Base-by-base conservation (phyloP, 495 filamentous ascomycete genomes). In the Aspergillus carlsbadensis region DNA sequence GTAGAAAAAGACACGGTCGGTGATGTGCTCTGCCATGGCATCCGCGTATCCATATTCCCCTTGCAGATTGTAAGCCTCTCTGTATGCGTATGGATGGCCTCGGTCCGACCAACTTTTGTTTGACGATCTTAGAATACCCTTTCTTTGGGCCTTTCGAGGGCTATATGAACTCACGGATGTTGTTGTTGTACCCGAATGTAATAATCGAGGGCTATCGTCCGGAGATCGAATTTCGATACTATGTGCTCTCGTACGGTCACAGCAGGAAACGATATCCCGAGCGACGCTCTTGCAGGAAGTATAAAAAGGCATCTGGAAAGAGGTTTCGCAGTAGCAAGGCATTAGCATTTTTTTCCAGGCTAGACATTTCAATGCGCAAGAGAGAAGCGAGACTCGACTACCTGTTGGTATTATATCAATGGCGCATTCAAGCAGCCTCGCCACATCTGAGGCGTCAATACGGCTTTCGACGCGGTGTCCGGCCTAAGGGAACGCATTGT, bases 221-320 rank as follows among this genome's bases (percentile, higher is more conserved):
- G 29, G 2, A 15, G 24, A 45, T 29, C 40, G 40, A 11, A 21
- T 20, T 3, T 31, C 42, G 42, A 45, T 24, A 11, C n/a, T 14
- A 7, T 18, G 13, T 36, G 14, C 17, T 18, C 15, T 11, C 13
- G 14, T 29, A 7, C 50, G 37, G 15, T 44, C 50, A 35, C 50
- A 53, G 11, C 40, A 42, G 50, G 37, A 43, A 6, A 44, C 4
- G 24, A 53, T 6, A n/a, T 17, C 39, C 2, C 39, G 26, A 35
- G 40, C 29, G 6, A 17, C 37, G 29, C 10, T 33, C 14, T 53
- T 43, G 48, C 10, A 52, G 5, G 21, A 15, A 15, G 31, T 8
- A 53, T 29, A 11, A 14, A 42, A 52, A 10, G 49, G 13, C 37
- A 53, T 53, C 40, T 42, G 50, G 50, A 34, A 31, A 34, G 22